phyloP scores from a whole-genome alignment of 139 green algal genomes.

The Raphidocelis subcapitata region DNA sequence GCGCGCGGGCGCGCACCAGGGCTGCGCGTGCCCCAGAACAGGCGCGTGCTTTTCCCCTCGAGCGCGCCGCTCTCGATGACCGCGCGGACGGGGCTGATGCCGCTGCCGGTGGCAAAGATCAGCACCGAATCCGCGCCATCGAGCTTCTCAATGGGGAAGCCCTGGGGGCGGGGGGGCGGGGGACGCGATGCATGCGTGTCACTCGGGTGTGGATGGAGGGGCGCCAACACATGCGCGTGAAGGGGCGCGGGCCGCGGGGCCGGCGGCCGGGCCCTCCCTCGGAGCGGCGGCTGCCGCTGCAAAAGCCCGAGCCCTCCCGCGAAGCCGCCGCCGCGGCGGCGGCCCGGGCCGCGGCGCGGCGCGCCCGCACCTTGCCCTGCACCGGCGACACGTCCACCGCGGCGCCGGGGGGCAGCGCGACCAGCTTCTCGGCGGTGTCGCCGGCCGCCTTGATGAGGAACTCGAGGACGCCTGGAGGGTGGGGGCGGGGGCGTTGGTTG shows the following conservation, averaged over 20 bases:
- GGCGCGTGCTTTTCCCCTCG: conserved; percentile 41
- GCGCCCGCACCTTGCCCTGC: conserved; percentile 36
- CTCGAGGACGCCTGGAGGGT: conserved; percentile 46
- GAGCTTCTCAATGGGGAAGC: conserved; percentile 83
- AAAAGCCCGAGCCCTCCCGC: too few species aligned
- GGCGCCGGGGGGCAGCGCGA: conserved; percentile 22
- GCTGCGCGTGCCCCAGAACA: conserved; percentile 80
- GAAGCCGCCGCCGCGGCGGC: too few species aligned
- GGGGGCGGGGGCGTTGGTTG: too few species aligned
- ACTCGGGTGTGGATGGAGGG: too few species aligned
- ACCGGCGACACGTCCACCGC: conserved; percentile 50
- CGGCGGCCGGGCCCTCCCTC: too few species aligned
- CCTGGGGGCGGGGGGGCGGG: conserved; percentile 53
- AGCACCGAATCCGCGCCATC: conserved; percentile 62
- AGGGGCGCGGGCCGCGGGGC: too few species aligned
- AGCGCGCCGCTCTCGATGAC: conserved; percentile 73
- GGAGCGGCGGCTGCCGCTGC: too few species aligned
- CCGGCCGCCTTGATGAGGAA: conserved; percentile 67
- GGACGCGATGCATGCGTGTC: too few species aligned
- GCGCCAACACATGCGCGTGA: too few species aligned
- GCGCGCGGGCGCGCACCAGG: not conserved
- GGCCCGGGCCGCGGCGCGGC: too few species aligned
- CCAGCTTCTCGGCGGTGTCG: conserved; percentile 60
- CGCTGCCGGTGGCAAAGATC: conserved; percentile 77
- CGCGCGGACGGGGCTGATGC: conserved; percentile 77